Conservation (phyloP, 148 eudicot species). For the Dianthus caryophyllus region DNA sequence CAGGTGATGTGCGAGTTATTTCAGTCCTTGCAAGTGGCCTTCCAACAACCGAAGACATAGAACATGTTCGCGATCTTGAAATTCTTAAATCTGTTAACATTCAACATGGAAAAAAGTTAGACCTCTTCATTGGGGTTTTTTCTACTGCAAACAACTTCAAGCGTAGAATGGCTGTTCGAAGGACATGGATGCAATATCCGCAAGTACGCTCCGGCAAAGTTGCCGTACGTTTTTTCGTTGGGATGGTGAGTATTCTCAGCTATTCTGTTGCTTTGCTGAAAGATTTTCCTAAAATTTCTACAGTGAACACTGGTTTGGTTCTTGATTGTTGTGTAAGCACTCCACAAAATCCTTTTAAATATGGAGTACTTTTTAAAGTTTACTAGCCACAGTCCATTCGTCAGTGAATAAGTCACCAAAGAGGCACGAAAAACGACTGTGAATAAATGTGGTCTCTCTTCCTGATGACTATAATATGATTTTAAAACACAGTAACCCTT, state of each 20-base stretch:
- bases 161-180: constrained; percentile 94
- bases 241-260: constrained; percentile 62
- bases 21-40: constrained; percentile 85
- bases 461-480: neutral
- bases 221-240: constrained; percentile 95
- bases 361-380: no score
- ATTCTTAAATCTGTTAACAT: constrained; percentile 62
- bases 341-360: neutral
- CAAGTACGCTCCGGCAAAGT: constrained; percentile 76
- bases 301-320: neutral
- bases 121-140: constrained; percentile 82
- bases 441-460: no score
- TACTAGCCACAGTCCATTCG: no score
- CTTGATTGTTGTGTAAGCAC: neutral
- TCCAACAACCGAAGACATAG: constrained; percentile 87
- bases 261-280: neutral
- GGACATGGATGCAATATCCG: constrained; percentile 97
- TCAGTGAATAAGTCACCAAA: no score
- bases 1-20: constrained; percentile 72
- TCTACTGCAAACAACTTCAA: constrained; percentile 96
- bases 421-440: no score
- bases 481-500: neutral
- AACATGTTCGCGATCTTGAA: constrained; percentile 82
- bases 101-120: constrained; percentile 38
- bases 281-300: neutral